phyloP scores from a whole-genome alignment of 176 grass and related monocot species.

The Carex kokanica region DNA sequence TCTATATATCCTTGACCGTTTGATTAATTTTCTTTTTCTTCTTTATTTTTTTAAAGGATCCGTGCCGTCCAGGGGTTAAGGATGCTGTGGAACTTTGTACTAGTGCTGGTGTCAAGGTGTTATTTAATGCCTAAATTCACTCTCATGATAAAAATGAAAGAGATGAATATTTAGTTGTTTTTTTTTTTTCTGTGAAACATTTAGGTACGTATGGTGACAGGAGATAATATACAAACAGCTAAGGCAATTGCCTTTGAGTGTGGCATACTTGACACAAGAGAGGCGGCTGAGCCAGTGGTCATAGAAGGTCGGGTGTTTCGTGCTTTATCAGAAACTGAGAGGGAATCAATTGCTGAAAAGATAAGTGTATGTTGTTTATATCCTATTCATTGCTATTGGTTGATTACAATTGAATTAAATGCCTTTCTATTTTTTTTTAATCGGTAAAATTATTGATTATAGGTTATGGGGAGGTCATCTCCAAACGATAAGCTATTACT shows the following conservation, averaged over 20 bases:
- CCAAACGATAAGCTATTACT: conserved; percentile 93
- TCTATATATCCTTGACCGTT: neutral
- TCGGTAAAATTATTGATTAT: conserved; percentile 32
- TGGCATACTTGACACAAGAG: conserved; percentile 65
- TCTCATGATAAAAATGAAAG: neutral
- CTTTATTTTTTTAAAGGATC: conserved; percentile 41
- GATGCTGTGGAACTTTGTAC: conserved; percentile 51
- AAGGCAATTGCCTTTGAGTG: conserved; percentile 97
- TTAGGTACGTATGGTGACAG: conserved; percentile 96
- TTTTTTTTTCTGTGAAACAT: conserved; percentile 8
- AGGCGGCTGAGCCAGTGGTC: conserved; percentile 36
- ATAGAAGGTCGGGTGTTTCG: conserved; percentile 90
- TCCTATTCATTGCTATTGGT: neutral
- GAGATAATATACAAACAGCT: conserved; percentile 92
- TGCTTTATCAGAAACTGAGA: conserved; percentile 51
- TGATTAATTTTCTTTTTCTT: neutral
- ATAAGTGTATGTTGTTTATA: conserved; percentile 59
- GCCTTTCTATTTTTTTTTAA: neutral
- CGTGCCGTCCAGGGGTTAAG: conserved; percentile 55
- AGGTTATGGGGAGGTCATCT: conserved; percentile 98
- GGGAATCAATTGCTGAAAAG: conserved; percentile 62
- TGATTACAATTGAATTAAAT: neutral
- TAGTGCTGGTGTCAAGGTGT: conserved; percentile 53
- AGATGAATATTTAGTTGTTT: neutral
- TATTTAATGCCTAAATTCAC: conserved; percentile 3